These are phyloP conservation scores for Periconia macrospinosa DNA, from an alignment of 2,329 filamentous ascomycete genomes.

Conservation along the genomic window DNA sequence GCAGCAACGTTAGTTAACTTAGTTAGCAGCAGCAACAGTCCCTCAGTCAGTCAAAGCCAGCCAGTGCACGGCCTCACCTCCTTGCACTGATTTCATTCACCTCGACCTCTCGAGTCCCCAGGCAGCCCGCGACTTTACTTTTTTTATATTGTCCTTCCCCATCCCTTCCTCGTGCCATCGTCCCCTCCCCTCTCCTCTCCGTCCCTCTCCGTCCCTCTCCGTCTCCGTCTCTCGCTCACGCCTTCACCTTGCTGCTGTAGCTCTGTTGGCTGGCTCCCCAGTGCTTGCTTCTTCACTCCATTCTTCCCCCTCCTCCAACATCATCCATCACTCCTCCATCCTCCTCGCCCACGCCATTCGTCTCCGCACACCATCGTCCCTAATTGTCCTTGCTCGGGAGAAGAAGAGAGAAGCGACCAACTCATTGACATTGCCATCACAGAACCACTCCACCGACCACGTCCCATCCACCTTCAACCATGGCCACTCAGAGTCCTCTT, in stretches of 20 bases:
- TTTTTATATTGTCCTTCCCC: background rate
- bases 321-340: conserved; percentile 3
- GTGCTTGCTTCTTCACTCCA: conserved; percentile 1
- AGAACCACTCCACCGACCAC: background rate
- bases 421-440: background rate
- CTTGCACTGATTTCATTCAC: background rate
- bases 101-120: background rate
- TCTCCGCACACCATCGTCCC: conserved; percentile 11
- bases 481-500: conserved; percentile 37
- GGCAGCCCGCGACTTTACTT: background rate
- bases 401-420: background rate
- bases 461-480: conserved; percentile 7
- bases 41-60: background rate
- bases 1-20: background rate
- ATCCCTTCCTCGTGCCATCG: background rate
- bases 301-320: conserved; percentile 1
- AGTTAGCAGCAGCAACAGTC: background rate
- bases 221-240: conserved; percentile 14
- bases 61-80: background rate
- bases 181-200: conserved; percentile 11
- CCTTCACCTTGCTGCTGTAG: conserved; percentile 16
- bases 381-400: conserved; percentile 1
- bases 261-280: conserved; percentile 13
- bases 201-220: conserved; percentile 12
- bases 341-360: background rate